Conservation (phyloP, 306 rosid species). For the Alnus rubra region DNA sequence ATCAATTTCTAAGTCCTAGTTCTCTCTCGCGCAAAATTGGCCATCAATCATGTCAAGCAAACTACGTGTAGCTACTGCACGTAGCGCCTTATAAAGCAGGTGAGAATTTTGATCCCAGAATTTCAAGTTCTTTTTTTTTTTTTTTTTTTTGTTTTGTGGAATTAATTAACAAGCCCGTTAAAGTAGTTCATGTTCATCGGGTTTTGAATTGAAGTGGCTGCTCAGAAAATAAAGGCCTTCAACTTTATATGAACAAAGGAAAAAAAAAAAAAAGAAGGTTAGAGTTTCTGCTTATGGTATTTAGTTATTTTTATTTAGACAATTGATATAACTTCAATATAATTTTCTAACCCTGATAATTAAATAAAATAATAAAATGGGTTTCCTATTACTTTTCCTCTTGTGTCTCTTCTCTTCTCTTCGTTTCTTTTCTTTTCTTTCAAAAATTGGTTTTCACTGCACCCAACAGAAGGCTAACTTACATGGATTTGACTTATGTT, state of each 20-base stretch:
- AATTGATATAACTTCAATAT: neutral
- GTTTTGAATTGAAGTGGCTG: neutral
- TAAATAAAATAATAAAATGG: neutral
- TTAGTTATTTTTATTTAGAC: neutral
- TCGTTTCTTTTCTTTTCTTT: too few species aligned
- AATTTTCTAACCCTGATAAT: neutral
- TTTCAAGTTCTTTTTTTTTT: neutral
- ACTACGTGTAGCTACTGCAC: neutral
- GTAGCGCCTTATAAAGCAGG: slow-evolving; percentile 6
- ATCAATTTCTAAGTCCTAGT: neutral
- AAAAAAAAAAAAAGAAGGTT: neutral
- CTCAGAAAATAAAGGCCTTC: neutral
- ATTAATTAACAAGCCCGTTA: neutral
- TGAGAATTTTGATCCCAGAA: neutral
- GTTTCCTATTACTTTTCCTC: neutral
- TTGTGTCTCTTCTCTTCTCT: neutral
- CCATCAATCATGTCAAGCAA: neutral
- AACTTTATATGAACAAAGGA: too few species aligned
- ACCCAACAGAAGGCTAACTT: too few species aligned
- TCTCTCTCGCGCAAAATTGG: neutral
- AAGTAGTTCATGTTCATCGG: neutral
- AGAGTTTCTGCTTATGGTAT: neutral
- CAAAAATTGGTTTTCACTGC: too few species aligned
- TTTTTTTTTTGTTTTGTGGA: neutral
- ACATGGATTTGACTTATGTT: too few species aligned